A percentile compares a stretch with the other conserved stretches of the same genome.
phyloP scores from a whole-genome alignment of 768 basidiomycete genomes.

The Russula dissimulans region DNA sequence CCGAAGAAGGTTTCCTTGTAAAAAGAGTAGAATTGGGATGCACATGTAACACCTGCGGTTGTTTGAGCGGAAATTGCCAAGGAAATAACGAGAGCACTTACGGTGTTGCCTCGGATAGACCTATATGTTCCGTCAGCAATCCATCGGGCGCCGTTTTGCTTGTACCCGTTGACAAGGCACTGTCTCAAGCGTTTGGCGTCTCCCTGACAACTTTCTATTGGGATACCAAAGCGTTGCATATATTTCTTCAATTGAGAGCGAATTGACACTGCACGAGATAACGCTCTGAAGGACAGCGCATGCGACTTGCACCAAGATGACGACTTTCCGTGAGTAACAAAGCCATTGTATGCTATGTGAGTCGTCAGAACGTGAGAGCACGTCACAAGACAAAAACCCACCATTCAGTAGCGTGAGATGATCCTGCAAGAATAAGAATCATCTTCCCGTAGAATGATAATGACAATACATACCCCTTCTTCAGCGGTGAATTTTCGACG shows the following conservation, averaged over 20 bases:
- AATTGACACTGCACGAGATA: conserved; percentile 91
- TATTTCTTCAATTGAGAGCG: conserved; percentile 93
- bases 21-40: conserved; percentile 94
- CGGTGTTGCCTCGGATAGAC: conserved; percentile 78
- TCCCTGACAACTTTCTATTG: conserved; percentile 79
- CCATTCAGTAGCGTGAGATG: conserved; percentile 93
- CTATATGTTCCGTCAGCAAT: conserved; percentile 89
- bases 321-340: conserved; percentile 71
- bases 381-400: conserved; percentile 23
- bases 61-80: conserved; percentile 10
- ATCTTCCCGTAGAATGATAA: neutral
- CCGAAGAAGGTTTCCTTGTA: conserved; percentile 80
- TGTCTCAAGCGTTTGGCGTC: conserved; percentile 75
- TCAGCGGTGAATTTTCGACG: conserved; percentile 95
- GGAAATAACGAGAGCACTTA: conserved; percentile 28
- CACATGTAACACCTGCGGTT: conserved; percentile 63
- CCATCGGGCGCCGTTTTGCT: conserved; percentile 89
- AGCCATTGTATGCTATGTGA: conserved; percentile 80
- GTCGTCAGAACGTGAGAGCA: neutral
- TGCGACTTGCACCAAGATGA: conserved; percentile 91
- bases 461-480: conserved; percentile 67
- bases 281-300: conserved; percentile 85
- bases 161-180: conserved; percentile 89
- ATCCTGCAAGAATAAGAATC: conserved; percentile 45
- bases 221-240: conserved; percentile 80